Evolutionary conservation across 495 filamentous ascomycete genomes (phyloP).

Genomic region (Cercophora newfieldiana): DNA sequence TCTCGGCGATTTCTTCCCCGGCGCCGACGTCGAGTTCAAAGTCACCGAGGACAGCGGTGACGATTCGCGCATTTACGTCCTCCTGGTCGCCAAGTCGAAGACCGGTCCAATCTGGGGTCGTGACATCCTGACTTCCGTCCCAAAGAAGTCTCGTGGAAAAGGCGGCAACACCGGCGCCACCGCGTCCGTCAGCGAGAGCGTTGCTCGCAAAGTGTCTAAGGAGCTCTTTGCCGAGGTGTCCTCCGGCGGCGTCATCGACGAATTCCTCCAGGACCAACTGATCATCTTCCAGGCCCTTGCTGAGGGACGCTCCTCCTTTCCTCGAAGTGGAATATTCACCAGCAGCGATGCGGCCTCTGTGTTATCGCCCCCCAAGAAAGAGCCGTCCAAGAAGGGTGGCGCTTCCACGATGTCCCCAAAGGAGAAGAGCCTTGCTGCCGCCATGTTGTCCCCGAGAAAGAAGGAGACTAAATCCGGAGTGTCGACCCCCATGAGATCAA

Average conservation of each 20-base stretch:
- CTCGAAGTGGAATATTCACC: constrained; percentile 8
- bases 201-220: constrained; percentile 54
- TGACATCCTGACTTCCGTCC: constrained; percentile 62
- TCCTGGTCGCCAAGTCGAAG: constrained; percentile 69
- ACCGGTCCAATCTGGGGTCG: constrained; percentile 60
- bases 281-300: constrained; percentile 79
- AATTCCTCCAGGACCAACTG: constrained; percentile 75
- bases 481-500: not conserved
- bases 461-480: too few relatives aligned
- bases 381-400: not conserved
- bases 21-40: constrained; percentile 51
- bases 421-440: not conserved
- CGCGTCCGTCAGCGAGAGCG: constrained; percentile 34
- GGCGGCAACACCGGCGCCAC: constrained; percentile 8
- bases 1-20: constrained; percentile 41
- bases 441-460: too few relatives aligned
- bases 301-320: constrained; percentile 49
- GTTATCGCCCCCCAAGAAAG: not conserved
- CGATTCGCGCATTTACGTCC: constrained; percentile 64
- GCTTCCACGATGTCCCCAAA: not conserved
- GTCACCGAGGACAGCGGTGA: constrained; percentile 59
- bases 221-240: constrained; percentile 59
- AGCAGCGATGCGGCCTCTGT: not conserved
- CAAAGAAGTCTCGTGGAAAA: constrained; percentile 42
- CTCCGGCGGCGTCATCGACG: constrained; percentile 61